Evolutionary conservation across 495 filamentous ascomycete genomes (phyloP).

Genomic region (Aspergillus saccharolyticus): DNA sequence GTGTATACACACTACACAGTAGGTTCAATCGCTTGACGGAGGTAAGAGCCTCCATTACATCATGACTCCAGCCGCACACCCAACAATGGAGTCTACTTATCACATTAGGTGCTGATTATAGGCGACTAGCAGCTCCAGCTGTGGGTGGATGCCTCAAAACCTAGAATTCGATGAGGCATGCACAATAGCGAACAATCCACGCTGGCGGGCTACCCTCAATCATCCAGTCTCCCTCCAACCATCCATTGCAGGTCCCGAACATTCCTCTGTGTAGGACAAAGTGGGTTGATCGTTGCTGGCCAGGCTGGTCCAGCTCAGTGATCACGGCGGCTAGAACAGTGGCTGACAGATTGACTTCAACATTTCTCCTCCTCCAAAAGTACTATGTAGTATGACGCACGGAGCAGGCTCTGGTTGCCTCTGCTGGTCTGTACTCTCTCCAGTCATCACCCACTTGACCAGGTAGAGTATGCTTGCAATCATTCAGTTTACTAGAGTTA

Average conservation of each 20-base stretch:
- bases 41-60: too few species aligned
- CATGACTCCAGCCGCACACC: not conserved
- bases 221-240: not conserved
- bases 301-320: too few species aligned
- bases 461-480: too few species aligned
- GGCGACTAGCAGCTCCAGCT: not conserved
- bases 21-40: too few species aligned
- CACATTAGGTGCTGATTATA: not conserved
- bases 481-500: not conserved
- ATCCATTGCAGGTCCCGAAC: not conserved
- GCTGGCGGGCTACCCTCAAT: not conserved
- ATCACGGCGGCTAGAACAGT: too few species aligned
- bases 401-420: too few species aligned
- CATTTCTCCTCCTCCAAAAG: not conserved
- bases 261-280: not conserved
- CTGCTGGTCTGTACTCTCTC: too few species aligned
- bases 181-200: not conserved
- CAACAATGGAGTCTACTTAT: not conserved
- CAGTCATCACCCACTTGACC: not conserved
- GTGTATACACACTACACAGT: too few species aligned
- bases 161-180: not conserved
- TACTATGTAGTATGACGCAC: too few species aligned
- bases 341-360: not conserved
- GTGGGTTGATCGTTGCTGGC: too few species aligned
- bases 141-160: not conserved